Base-by-base conservation (phyloP, 805 yeast genomes). In the Pichia californica region DNA sequence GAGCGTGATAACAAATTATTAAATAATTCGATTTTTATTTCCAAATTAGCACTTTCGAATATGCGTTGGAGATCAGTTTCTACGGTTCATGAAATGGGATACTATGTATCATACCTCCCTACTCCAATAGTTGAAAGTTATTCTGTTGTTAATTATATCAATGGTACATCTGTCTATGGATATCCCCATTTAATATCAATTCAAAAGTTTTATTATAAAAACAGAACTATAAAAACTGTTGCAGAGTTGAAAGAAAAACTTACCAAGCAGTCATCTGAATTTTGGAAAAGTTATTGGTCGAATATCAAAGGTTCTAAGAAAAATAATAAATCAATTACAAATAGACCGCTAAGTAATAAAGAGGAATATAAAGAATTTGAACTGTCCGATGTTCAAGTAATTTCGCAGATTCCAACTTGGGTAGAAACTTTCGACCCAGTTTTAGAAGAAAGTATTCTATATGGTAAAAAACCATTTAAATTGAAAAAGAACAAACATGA, bases 31-130 rank as follows among this genome's bases (percentile, higher is more conserved):
- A 55, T 76, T 11, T 62, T 58, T 15, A 64, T 64, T 6, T 72
- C 85, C 1, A 64, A 67, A 44, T 42, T 59, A 20, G 85, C 87
- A 0, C 55, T 81, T 27, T 48, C 58, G 2, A 76, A 79, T 54
- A 59, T 70, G 3, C 59, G 74, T 30, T 82, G 88, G 88, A 66
- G 77, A 53, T 69, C 77, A 0, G 68, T 71, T 1, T 68, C 84
- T 2, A 63, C 73, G 3, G 59, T 77, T 18, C 88, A 82, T 56
- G 88, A 82, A 56, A 81, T 82, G 85, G 70, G 70, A 26, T 79
- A 73, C 46, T 79, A 64, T 52, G 64, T 80, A 3, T 26, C 58
- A 1, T 71, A 71, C 4, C 52, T 80, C 9, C 77, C 81, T 0
- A 56, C 57, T 3, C 43, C 55, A 0, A 73, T 71, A 40, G 61